Percentiles rank a stretch among this genome's conserved stretches.
Conservation (phyloP, 345 rosid species). For the Laguncularia racemosa region DNA sequence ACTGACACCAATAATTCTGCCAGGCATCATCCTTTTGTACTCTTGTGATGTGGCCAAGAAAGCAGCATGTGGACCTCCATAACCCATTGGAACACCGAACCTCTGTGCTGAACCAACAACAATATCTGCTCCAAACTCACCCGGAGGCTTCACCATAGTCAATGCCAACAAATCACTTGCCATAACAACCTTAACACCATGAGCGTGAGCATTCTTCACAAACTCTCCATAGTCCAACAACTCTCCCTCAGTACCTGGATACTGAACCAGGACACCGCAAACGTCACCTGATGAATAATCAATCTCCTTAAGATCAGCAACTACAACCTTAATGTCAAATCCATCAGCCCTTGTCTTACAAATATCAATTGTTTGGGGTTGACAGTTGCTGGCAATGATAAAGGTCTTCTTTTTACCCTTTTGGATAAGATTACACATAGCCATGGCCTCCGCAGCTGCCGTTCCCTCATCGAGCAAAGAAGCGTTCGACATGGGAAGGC, state of each 20-base stretch:
- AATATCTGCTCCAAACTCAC: constrained; percentile 91
- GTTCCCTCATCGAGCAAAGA: constrained; percentile 95
- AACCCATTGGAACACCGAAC: constrained; percentile 98
- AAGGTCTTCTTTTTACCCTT: constrained; percentile 95
- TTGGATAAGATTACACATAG: constrained; percentile 86
- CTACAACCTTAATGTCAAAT: constrained; percentile 67
- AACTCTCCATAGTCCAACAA: constrained; percentile 83
- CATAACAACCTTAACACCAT: constrained; percentile 96
- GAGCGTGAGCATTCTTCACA: constrained; percentile 81
- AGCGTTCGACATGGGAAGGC: constrained; percentile 92
- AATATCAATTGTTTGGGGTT: constrained; percentile 90
- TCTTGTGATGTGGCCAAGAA: constrained; percentile 97
- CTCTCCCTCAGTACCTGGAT: constrained; percentile 95
- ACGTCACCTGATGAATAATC: constrained; percentile 77
- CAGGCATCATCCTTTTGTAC: constrained; percentile 99
- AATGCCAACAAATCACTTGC: constrained; percentile 88
- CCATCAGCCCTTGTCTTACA: constrained; percentile 93
- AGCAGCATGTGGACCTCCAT: constrained; percentile 98
- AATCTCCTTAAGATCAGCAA: constrained; percentile 67
- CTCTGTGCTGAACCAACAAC: constrained; percentile 96
- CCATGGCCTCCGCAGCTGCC: constrained; percentile 99
- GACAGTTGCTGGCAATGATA: constrained; percentile 75
- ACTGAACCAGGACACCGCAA: constrained; percentile 96
- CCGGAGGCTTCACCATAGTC: constrained; percentile 93
- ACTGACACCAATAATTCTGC: constrained; percentile 91